phyloP scores from a whole-genome alignment of 441 rosid species.

The Iberis amara region DNA sequence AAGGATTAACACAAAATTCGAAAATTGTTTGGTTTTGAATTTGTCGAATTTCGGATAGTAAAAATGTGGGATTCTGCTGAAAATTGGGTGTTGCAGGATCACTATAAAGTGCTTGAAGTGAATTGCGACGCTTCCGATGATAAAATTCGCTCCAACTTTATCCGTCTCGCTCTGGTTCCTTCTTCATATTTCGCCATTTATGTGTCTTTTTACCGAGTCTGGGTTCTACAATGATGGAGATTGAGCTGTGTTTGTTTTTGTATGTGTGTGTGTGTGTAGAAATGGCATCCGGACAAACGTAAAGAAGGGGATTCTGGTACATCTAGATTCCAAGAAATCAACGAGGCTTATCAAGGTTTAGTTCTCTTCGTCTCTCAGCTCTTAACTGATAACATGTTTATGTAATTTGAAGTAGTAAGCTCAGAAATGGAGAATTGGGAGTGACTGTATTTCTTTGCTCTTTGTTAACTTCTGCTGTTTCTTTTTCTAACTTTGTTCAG shows the following conservation, averaged over 20 bases:
- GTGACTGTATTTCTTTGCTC: neutral
- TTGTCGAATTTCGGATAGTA: neutral
- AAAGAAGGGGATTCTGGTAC: conserved; percentile 59
- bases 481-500: neutral
- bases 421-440: neutral
- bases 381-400: no score
- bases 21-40: neutral
- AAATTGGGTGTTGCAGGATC: conserved; percentile 47
- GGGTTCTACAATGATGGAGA: neutral
- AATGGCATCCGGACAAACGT: conserved; percentile 92
- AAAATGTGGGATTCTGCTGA: neutral
- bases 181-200: neutral
- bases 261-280: conserved; percentile 51
- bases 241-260: conserved; percentile 6
- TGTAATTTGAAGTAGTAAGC: neutral
- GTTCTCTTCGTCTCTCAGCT: neutral
- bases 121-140: conserved; percentile 78
- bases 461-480: no score
- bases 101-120: conserved; percentile 76
- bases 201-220: neutral
- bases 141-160: conserved; percentile 76
- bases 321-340: conserved; percentile 84
- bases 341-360: conserved; percentile 86
- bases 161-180: conserved; percentile 82
- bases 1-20: neutral